Conservation (phyloP, 2,329 filamentous ascomycete genomes). For the Colletotrichum neosansevieriae region DNA sequence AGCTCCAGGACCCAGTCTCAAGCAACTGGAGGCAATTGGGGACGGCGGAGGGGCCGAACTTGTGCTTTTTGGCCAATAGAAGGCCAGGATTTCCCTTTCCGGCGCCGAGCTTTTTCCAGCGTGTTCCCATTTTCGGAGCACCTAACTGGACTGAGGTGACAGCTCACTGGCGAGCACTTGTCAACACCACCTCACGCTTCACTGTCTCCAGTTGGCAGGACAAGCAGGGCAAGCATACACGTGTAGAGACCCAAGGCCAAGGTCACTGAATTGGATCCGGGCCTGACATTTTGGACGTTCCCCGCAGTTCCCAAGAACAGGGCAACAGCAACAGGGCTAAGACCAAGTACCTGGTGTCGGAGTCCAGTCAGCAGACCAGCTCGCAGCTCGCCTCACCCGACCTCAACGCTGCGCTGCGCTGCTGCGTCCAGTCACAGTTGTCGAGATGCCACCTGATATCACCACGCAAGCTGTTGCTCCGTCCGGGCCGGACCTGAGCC, state of each 20-base stretch:
- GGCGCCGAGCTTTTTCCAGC: slow-evolving; percentile 32
- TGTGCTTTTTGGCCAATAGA: slow-evolving; percentile 18
- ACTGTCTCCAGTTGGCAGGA: no score
- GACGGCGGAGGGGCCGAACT: slow-evolving; percentile 29
- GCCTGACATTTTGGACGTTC: not conserved
- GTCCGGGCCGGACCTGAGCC: slow-evolving; percentile 15
- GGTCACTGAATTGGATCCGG: not conserved
- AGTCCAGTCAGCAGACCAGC: slow-evolving; percentile 10
- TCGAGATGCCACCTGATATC: slow-evolving; percentile 4
- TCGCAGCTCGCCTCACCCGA: slow-evolving; percentile 19
- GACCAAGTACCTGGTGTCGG: not conserved
- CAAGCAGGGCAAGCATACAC: not conserved
- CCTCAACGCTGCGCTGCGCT: not conserved
- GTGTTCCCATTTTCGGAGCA: slow-evolving; percentile 1
- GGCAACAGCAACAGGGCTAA: not conserved
- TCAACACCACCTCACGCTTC: no score
- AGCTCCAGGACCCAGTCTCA: not conserved
- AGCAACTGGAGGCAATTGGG: slow-evolving; percentile 17
- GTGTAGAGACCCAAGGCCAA: slow-evolving; percentile 6
- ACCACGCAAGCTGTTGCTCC: slow-evolving; percentile 33
- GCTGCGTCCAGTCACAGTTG: not conserved
- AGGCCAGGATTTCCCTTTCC: not conserved
- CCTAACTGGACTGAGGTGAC: no score
- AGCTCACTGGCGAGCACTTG: no score
- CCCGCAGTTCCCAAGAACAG: not conserved